Conservation (phyloP, 768 basidiomycete species). For the Calocybe indica region DNA sequence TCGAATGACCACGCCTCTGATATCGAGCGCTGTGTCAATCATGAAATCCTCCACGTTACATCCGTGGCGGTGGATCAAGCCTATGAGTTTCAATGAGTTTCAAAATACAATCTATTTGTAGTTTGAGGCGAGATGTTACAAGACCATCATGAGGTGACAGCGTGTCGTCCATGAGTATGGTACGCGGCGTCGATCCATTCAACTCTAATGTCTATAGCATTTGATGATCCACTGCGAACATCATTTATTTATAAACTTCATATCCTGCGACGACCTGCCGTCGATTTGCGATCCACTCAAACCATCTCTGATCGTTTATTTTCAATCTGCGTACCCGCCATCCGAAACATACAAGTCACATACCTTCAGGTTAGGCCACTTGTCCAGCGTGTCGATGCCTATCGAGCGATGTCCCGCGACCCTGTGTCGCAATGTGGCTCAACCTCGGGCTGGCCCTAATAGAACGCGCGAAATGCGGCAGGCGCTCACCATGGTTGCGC, state of each 20-base stretch:
- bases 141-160: too few species aligned
- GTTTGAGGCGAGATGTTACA: too few species aligned
- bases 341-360: slow-evolving; percentile 4
- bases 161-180: too few species aligned
- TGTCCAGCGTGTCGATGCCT: slow-evolving; percentile 27
- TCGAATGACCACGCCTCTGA: too few species aligned
- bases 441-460: too few species aligned
- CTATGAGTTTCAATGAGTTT: too few species aligned
- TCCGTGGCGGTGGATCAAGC: too few species aligned
- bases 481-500: slow-evolving; percentile 18
- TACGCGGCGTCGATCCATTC: too few species aligned
- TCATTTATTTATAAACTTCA: slow-evolving; percentile 7
- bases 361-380: slow-evolving; percentile 33
- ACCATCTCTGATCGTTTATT: slow-evolving; percentile 13
- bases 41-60: too few species aligned
- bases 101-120: too few species aligned
- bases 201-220: too few species aligned
- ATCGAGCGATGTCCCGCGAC: slow-evolving; percentile 21
- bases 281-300: slow-evolving; percentile 17
- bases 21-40: too few species aligned
- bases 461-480: slow-evolving; percentile 4
- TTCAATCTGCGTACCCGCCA: neutral
- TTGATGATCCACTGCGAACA: neutral
- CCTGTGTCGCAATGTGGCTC: slow-evolving; percentile 19
- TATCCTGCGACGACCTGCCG: slow-evolving; percentile 16